Percentiles rank a stretch among this genome's conserved stretches.
Conservation (phyloP, 768 basidiomycete genomes). For the Cubamyces lactineus region DNA sequence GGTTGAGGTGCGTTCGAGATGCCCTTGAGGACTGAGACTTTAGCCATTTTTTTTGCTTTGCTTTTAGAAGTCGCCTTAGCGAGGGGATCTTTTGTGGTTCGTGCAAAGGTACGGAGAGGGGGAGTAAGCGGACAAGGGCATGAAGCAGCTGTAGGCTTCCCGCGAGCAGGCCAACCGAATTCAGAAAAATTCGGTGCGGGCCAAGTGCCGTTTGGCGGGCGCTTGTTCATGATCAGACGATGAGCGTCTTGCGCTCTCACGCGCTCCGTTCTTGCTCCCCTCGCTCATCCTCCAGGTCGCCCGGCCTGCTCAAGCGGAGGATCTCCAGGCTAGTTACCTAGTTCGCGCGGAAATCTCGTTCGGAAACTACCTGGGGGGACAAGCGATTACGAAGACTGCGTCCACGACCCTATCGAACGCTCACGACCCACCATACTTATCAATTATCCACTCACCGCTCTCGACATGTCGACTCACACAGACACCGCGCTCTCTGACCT, state of each 20-base stretch:
- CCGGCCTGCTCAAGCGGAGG: not conserved
- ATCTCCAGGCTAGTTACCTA: not conserved
- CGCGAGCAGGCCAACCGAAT: not conserved
- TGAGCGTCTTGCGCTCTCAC: constrained; percentile 7
- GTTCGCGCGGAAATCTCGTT: too few species aligned
- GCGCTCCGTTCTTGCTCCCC: not conserved
- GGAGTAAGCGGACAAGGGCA: not conserved
- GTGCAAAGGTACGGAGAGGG: constrained; percentile 1
- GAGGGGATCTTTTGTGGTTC: constrained; percentile 11
- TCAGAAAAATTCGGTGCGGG: not conserved
- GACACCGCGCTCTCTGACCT: constrained; percentile 35
- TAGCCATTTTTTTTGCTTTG: constrained; percentile 12
- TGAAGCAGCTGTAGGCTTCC: constrained; percentile 6
- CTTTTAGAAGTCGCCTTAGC: not conserved
- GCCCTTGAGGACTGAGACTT: constrained; percentile 27
- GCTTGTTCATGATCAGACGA: not conserved
- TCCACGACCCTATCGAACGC: constrained; percentile 12
- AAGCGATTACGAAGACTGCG: not conserved
- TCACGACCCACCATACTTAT: constrained; percentile 12
- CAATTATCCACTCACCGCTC: constrained; percentile 5
- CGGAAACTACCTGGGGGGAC: too few species aligned
- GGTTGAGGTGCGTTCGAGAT: constrained; percentile 22
- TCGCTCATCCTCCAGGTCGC: constrained; percentile 1
- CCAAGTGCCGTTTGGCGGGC: not conserved
- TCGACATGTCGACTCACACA: constrained; percentile 18